A percentile compares a stretch with the other conserved stretches of the same genome.
Conservation (phyloP, 192 early-diverging fungal species). For the Coemansia sp. region DNA sequence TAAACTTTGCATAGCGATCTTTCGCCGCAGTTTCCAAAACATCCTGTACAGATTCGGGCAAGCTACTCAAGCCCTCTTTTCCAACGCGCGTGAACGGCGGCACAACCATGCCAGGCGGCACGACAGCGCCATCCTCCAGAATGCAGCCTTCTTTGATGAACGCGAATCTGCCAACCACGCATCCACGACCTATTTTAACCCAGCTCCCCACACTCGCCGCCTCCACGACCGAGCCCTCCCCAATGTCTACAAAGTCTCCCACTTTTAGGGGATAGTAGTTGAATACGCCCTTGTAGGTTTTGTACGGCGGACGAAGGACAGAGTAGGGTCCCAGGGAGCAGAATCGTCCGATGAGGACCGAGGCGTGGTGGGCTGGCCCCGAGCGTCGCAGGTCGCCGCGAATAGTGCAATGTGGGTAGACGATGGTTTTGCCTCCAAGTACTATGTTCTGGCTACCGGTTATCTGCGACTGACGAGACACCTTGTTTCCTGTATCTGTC, state of each 20-base stretch:
- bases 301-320: constrained; percentile 91
- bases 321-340: constrained; percentile 76
- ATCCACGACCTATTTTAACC: constrained; percentile 91
- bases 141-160: constrained; percentile 94
- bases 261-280: constrained; percentile 98
- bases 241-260: constrained; percentile 89
- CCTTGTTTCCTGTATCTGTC: constrained; percentile 98
- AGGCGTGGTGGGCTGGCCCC: constrained; percentile 84
- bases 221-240: constrained; percentile 85
- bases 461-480: constrained; percentile 89
- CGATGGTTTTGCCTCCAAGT: constrained; percentile 94
- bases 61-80: not conserved
- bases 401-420: constrained; percentile 87
- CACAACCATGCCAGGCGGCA: constrained; percentile 88
- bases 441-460: constrained; percentile 96
- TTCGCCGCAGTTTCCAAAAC: constrained; percentile 73
- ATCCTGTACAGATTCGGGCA: constrained; percentile 87
- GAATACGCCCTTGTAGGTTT: constrained; percentile 87
- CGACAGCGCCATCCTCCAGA: constrained; percentile 88
- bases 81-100: constrained; percentile 71
- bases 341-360: constrained; percentile 89
- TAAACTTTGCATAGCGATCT: constrained; percentile 77
- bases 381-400: constrained; percentile 90
- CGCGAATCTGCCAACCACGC: constrained; percentile 92
- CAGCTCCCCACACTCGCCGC: constrained; percentile 89